These are phyloP conservation scores for Mucor indicus DNA, from an alignment of 371 early-diverging fungal species.

Conservation along the genomic window DNA sequence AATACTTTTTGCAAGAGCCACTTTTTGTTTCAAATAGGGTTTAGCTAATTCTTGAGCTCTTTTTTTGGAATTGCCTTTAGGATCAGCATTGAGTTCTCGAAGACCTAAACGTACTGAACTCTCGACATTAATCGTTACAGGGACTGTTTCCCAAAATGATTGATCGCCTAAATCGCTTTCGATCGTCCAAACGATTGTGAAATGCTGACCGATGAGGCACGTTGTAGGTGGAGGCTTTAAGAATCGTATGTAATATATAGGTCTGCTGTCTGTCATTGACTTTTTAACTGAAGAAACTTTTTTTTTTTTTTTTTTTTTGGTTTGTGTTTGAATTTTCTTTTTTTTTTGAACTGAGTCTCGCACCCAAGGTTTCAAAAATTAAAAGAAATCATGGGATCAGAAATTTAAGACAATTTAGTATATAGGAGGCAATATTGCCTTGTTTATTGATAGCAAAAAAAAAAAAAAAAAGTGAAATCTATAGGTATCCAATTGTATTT, in stretches of 20 bases:
- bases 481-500: too few species aligned
- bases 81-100: slow-evolving; percentile 6
- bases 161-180: slow-evolving; percentile 46
- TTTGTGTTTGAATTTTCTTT: too few species aligned
- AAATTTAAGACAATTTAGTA: too few species aligned
- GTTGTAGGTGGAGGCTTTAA: slow-evolving; percentile 41
- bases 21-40: slow-evolving; percentile 3
- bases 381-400: too few species aligned
- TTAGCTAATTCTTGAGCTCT: not conserved
- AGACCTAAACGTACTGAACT: slow-evolving; percentile 6
- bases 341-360: too few species aligned
- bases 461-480: too few species aligned
- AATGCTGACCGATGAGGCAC: slow-evolving; percentile 25
- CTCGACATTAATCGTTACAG: slow-evolving; percentile 14
- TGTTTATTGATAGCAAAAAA: too few species aligned
- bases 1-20: slow-evolving; percentile 1
- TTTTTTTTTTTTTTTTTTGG: too few species aligned
- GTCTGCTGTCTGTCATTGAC: too few species aligned
- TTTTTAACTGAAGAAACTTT: too few species aligned
- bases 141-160: slow-evolving; percentile 23
- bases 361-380: too few species aligned
- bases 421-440: too few species aligned
- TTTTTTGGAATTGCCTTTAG: slow-evolving; percentile 6
- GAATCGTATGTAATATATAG: slow-evolving; percentile 37
- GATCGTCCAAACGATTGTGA: slow-evolving; percentile 44